These are phyloP conservation scores for Prunus mira DNA, from an alignment of 306 rosid genomes.

Conservation along the genomic window DNA sequence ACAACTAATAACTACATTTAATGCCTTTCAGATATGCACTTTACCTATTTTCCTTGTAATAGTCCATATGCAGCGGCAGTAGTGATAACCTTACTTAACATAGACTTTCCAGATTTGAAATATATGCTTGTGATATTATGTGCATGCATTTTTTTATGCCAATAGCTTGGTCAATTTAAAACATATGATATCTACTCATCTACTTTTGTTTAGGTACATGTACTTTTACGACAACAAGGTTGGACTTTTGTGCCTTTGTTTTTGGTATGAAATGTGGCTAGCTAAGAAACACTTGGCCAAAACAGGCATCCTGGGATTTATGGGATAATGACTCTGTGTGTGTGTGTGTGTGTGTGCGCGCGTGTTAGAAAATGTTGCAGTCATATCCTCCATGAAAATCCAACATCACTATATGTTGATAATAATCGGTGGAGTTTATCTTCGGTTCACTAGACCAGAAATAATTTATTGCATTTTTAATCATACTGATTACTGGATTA, in stretches of 20 bases:
- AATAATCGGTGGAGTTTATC: neutral
- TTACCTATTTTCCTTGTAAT: neutral
- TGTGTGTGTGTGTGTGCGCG: accelerated
- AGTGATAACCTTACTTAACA: neutral
- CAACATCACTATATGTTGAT: neutral
- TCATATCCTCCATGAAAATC: neutral
- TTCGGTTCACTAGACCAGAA: neutral
- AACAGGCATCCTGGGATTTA: neutral
- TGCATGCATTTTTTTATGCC: neutral
- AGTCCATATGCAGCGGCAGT: neutral
- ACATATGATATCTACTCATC: neutral
- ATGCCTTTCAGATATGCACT: neutral
- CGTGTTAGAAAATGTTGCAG: neutral
- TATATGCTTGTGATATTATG: neutral
- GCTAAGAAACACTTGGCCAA: neutral
- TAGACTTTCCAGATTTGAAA: neutral
- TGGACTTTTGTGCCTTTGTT: neutral
- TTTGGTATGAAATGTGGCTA: neutral
- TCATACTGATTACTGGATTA: neutral
- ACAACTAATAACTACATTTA: neutral
- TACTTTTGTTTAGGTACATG: neutral
- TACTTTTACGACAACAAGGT: neutral
- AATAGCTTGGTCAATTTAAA: neutral
- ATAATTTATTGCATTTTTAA: neutral
- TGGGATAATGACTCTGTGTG: neutral